These are phyloP conservation scores for Pseudohalonectria lignicola DNA, from an alignment of 2,329 filamentous ascomycete species.

Conservation along the genomic window DNA sequence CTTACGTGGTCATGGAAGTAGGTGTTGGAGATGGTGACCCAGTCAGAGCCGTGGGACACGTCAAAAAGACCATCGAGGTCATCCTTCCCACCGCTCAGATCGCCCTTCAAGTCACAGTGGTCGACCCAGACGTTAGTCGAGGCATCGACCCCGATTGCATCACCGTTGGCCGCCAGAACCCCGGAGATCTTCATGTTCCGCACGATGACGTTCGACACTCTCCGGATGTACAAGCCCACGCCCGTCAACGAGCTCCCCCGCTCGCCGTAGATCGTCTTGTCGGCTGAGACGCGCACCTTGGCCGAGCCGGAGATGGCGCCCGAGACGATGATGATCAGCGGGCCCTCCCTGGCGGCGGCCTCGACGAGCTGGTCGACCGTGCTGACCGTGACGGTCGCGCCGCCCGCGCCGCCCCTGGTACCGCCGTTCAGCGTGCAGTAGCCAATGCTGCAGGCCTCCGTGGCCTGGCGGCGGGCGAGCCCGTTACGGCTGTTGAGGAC, in stretches of 20 bases:
- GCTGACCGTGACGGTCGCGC: constrained; percentile 41
- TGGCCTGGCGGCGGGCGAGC: constrained; percentile 2
- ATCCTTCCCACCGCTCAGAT: constrained; percentile 52
- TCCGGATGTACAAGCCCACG: constrained; percentile 40
- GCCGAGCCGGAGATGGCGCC: constrained; percentile 29
- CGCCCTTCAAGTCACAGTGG: constrained; percentile 53
- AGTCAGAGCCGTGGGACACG: constrained; percentile 52
- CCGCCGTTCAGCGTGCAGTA: constrained; percentile 34
- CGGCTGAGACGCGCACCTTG: constrained; percentile 32
- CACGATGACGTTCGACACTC: constrained; percentile 43
- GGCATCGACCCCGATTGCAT: constrained; percentile 47
- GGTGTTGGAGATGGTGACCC: constrained; percentile 36
- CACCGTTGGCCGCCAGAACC: constrained; percentile 43
- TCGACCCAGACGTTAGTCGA: constrained; percentile 56
- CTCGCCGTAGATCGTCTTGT: constrained; percentile 39
- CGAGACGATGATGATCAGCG: constrained; percentile 32
- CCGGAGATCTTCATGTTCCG: constrained; percentile 50
- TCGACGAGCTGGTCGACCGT: constrained; percentile 35
- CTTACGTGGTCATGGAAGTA: constrained; percentile 33
- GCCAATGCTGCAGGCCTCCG: constrained; percentile 19
- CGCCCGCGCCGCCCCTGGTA: constrained; percentile 44
- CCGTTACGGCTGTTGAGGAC: neutral
- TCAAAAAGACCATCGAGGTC: constrained; percentile 60
- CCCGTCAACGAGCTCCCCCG: constrained; percentile 26
- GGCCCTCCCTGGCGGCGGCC: constrained; percentile 33